Percentiles rank a stretch among this genome's conserved stretches.
phyloP scores from a whole-genome alignment of 176 grass and related monocot species.

The Olyra latifolia region DNA sequence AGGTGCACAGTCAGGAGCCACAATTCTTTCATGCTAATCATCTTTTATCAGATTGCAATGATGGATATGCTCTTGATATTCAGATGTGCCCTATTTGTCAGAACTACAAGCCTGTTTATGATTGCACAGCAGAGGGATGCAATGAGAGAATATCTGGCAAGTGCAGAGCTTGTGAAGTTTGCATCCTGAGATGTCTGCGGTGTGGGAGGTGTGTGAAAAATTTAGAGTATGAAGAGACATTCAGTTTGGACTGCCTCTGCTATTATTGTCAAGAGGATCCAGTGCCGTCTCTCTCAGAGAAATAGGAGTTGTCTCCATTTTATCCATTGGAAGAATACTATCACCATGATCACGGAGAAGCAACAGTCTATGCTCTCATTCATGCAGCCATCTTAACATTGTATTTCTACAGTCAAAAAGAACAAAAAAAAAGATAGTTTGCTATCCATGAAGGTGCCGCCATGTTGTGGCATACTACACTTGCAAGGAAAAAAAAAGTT shows the following conservation, averaged over 20 bases:
- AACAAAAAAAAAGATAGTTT: constrained; percentile 6
- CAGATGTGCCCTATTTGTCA: constrained; percentile 70
- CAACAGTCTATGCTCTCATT: neutral
- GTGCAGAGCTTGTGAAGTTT: constrained; percentile 72
- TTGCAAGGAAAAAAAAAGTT: constrained; percentile 22
- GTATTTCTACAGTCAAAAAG: constrained; percentile 18
- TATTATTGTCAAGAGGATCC: constrained; percentile 37
- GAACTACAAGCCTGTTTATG: constrained; percentile 79
- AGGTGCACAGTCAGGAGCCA: constrained; percentile 32
- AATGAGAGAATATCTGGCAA: constrained; percentile 28
- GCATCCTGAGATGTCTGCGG: constrained; percentile 62
- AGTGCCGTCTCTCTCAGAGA: neutral
- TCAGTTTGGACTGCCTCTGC: constrained; percentile 62
- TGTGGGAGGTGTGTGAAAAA: constrained; percentile 80
- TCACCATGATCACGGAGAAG: neutral
- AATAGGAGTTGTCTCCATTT: constrained; percentile 25
- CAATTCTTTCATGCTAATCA: constrained; percentile 51
- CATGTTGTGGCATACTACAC: constrained; percentile 27
- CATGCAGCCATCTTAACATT: constrained; percentile 13
- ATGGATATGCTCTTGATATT: constrained; percentile 70
- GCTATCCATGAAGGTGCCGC: constrained; percentile 19
- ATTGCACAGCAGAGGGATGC: constrained; percentile 72
- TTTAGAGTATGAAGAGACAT: constrained; percentile 61
- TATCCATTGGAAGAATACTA: constrained; percentile 29
- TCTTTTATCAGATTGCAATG: constrained; percentile 53